Base-by-base conservation (phyloP, 495 filamentous ascomycete species). In the Penicillium robsamsonii region DNA sequence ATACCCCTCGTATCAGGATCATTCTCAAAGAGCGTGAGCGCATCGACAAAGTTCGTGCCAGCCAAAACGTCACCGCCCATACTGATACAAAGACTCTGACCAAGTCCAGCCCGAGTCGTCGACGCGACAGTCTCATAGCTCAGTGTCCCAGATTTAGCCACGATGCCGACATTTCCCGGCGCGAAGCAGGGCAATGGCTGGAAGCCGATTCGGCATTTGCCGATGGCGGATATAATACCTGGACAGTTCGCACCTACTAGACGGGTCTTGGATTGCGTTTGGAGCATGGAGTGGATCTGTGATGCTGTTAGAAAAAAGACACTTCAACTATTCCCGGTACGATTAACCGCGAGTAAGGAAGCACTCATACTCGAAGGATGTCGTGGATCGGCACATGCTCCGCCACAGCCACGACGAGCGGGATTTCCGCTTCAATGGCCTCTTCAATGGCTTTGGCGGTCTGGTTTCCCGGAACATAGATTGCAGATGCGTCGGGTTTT, bases 351-450 rank as follows among this genome's bases (percentile, higher is more conserved):
- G 29, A 30, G 29, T 9, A 53, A 27, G 24, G 37, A 18, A 10
- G 27, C 22, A 22, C 22, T 62, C 82, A 59, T 76, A 91, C 91
- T 59, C 88, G 78, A 50, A 94, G 77, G 53, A 96, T 87, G 64
- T 96, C 89, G 72, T 95, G 90, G 35, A 95, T 69, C 6, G 92
- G 91, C 50, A 96, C 90, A 68, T 96, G 92, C 68, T 96, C 92
- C 2, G 92, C 92, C 41, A 96, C 92, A 10, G 90, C 89, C 5
- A 96, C 90, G 50, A 96, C 85, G 3, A 96, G 79, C 11, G 91
- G 89, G 8, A 96, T 88, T 64, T 94, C 90, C 4, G 90, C 90
- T 60, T 90, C 90, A 49, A 96, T 90, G 0, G 92, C 91, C 64
- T 96, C 89, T 64, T 92, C 87, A 63, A 96, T 95, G 8, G 92